Evolutionary conservation across 768 basidiomycete species (phyloP), one percentile per base, ranked within the genome.

Genomic region (Nevesoporus exiguus): DNA sequence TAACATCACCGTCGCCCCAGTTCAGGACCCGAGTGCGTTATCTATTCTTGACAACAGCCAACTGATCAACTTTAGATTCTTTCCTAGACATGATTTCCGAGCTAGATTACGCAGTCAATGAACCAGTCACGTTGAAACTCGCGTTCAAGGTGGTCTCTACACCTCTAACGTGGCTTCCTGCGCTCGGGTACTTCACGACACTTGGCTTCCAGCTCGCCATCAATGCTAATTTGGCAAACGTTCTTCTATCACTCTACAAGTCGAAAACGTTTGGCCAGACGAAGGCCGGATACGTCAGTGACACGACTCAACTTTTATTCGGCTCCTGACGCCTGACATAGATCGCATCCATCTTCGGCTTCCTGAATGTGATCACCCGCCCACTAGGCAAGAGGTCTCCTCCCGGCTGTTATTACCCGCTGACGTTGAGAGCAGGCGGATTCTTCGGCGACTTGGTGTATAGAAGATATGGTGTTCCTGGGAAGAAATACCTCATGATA

Each of bases 11-110:
- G 42, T 50, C 5, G 13, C 17, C 8, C 36, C 54, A 24, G 48
- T 34, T 34, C 7, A n/a, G n/a, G n/a, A n/a, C n/a, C n/a, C 5
- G 22, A 53, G 52, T 53, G 19, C 9, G 52, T 27, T 22, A 19
- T 19, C 13, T 40, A 31, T 24, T 15, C 30, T 9, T 25, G 10
- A 15, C 24, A 39, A 33, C 24, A 7, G 17, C 17, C 24, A 21
- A 47, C 8, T 25, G 2, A 27, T 29, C 8, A 3, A 22, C 1
- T 33, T 34, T 13, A 47, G 13, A 21, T 34, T 3, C 3, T 31
- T 27, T 42, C 13, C 14, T 58, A 58, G 70, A 58, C 2, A 43
- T 71, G 46, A 51, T 49, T 31, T 55, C 54, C 27, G 54, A 37
- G 10, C 43, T 55, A 2, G 54, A 55, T 15, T 45, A 44, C 27